Percentiles rank a stretch among this genome's conserved stretches.
Evolutionary conservation across 768 basidiomycete genomes (phyloP).

Genomic region (Tylopilus balloui): DNA sequence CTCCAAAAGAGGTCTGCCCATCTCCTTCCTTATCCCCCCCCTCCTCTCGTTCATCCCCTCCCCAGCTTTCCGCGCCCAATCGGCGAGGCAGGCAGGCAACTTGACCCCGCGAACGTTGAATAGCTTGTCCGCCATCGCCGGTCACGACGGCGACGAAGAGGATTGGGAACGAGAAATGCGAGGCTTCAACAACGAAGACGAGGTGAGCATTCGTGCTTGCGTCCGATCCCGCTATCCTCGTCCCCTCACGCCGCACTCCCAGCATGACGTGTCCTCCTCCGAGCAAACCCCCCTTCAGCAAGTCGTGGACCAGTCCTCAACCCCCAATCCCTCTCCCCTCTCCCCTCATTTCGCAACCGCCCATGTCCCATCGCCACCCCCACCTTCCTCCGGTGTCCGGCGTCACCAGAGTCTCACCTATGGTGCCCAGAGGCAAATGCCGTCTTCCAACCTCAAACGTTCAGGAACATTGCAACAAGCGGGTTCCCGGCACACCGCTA

Average conservation of each 20-base stretch:
- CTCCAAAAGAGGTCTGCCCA: conserved; percentile 64
- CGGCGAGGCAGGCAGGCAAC: conserved; percentile 52
- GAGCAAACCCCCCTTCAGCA: conserved; percentile 42
- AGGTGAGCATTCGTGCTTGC: conserved; percentile 40
- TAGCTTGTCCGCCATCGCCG: conserved; percentile 79
- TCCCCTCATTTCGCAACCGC: conserved; percentile 55
- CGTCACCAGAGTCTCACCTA: conserved; percentile 79
- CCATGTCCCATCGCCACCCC: conserved; percentile 64
- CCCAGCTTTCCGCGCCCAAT: conserved; percentile 49
- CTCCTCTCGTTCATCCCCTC: conserved; percentile 6
- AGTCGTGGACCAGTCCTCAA: conserved; percentile 43
- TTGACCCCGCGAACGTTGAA: conserved; percentile 71
- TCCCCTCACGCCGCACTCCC: conserved; percentile 1
- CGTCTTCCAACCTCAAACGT: conserved; percentile 57
- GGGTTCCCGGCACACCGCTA: conserved; percentile 33
- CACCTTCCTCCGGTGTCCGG: conserved; percentile 65
- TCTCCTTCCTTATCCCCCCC: background rate
- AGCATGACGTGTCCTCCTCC: conserved; percentile 22
- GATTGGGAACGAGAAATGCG: conserved; percentile 74
- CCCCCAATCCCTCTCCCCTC: conserved; percentile 46
- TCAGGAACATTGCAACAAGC: conserved; percentile 63
- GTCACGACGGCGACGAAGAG: conserved; percentile 84
- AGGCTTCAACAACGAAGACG: conserved; percentile 58
- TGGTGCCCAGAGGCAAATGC: conserved; percentile 53
- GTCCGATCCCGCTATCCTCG: background rate